Percentiles rank a stretch among this genome's conserved stretches.
Evolutionary conservation across 805 yeast species (phyloP).

Genomic region (Lachancea sp.): DNA sequence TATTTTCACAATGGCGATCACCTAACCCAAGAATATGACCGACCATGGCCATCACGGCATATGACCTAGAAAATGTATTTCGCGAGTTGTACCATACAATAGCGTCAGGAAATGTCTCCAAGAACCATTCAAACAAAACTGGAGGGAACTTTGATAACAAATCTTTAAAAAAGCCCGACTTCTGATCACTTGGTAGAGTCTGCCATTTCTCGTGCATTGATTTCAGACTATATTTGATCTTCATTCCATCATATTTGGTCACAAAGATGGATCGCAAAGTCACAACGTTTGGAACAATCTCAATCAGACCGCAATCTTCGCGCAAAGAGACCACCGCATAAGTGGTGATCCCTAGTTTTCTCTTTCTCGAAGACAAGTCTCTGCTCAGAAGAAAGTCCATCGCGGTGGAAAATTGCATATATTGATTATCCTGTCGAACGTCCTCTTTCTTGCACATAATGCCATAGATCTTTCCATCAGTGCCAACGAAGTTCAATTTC

Average conservation of each 20-base stretch:
- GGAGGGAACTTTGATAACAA: constrained; percentile 45
- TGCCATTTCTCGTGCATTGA: constrained; percentile 25
- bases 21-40: constrained; percentile 93
- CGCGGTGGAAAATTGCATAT: constrained; percentile 82
- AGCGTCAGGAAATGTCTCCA: constrained; percentile 86
- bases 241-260: constrained; percentile 38
- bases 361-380: constrained; percentile 64
- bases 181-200: constrained; percentile 17
- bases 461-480: constrained; percentile 67
- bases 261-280: constrained; percentile 62
- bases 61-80: constrained; percentile 63
- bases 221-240: constrained; percentile 29
- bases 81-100: constrained; percentile 79
- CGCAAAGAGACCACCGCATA: constrained; percentile 86
- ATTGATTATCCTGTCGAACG: constrained; percentile 88
- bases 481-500: constrained; percentile 66
- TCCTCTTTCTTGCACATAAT: constrained; percentile 87
- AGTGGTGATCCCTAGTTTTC: constrained; percentile 65
- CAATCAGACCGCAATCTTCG: constrained; percentile 84
- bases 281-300: constrained; percentile 72
- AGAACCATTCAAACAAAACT: constrained; percentile 79
- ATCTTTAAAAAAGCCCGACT: constrained; percentile 24
- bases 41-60: constrained; percentile 96
- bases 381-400: constrained; percentile 65
- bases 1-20: constrained; percentile 93